A percentile compares a stretch with the other conserved stretches of the same genome.
Evolutionary conservation across 176 grass and related monocot genomes (phyloP).

Genomic region (Avena insularis): DNA sequence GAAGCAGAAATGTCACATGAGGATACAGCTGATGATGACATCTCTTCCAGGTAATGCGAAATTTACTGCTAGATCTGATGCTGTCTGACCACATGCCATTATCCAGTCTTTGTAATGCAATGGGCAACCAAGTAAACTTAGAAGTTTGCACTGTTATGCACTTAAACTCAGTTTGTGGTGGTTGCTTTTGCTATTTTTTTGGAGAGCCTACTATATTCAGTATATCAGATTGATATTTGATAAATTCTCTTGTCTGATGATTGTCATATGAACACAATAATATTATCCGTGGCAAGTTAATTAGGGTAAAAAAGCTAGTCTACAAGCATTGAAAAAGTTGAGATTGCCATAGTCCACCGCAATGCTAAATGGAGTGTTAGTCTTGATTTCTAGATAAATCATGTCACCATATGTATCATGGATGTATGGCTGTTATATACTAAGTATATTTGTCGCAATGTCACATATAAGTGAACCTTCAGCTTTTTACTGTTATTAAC

Average conservation of each 20-base stretch:
- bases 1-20: conserved; percentile 87
- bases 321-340: not conserved
- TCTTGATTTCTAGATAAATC: conserved; percentile 19
- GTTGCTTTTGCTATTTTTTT: conserved; percentile 8
- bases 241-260: not conserved
- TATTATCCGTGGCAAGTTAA: not conserved
- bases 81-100: not conserved
- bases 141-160: not conserved
- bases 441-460: conserved; percentile 18
- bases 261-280: not conserved
- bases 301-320: not conserved
- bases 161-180: not conserved
- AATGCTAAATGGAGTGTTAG: not conserved
- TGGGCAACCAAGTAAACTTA: not conserved
- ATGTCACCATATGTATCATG: conserved; percentile 19
- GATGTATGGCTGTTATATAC: conserved; percentile 25
- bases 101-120: conserved; percentile 22
- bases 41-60: conserved; percentile 88
- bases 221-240: not conserved
- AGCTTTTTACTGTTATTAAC: conserved; percentile 5
- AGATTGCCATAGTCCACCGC: not conserved
- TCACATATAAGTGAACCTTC: not conserved
- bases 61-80: conserved; percentile 8
- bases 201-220: not conserved
- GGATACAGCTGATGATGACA: conserved; percentile 92